These are phyloP conservation scores for Trametes meyenii DNA, from an alignment of 768 basidiomycete species.

Conservation along the genomic window DNA sequence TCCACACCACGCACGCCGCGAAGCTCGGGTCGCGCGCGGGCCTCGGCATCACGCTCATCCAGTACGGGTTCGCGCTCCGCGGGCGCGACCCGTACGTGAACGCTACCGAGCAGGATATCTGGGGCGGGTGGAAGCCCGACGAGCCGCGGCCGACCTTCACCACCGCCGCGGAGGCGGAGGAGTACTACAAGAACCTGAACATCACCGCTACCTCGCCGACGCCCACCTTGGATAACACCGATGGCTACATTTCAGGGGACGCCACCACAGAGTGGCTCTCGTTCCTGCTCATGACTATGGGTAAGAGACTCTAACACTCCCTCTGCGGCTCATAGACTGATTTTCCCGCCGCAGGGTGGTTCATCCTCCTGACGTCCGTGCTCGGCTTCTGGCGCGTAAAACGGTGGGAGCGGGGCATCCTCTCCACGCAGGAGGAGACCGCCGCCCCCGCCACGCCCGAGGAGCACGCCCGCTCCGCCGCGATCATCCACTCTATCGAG, in stretches of 20 bases:
- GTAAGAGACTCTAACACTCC: slow-evolving; percentile 38
- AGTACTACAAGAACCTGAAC: slow-evolving; percentile 42
- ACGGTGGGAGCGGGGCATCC: slow-evolving; percentile 81
- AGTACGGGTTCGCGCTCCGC: slow-evolving; percentile 87
- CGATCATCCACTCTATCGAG: slow-evolving; percentile 38
- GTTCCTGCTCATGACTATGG: slow-evolving; percentile 91
- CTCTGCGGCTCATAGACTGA: background rate
- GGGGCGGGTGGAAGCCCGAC: slow-evolving; percentile 35
- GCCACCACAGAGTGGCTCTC: slow-evolving; percentile 92
- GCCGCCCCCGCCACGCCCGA: slow-evolving; percentile 26
- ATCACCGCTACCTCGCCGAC: slow-evolving; percentile 17
- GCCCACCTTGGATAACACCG: slow-evolving; percentile 7
- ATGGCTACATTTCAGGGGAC: slow-evolving; percentile 37
- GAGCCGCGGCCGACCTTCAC: slow-evolving; percentile 42
- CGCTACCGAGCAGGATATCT: slow-evolving; percentile 20
- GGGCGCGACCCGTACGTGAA: slow-evolving; percentile 39
- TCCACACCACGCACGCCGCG: slow-evolving; percentile 92
- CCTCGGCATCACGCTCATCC: slow-evolving; percentile 94
- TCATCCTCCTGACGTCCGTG: slow-evolving; percentile 85
- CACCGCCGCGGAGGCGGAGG: slow-evolving; percentile 49
- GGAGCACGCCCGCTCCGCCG: slow-evolving; percentile 25
- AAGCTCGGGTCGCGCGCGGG: slow-evolving; percentile 93
- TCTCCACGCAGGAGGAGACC: slow-evolving; percentile 53
- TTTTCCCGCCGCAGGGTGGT: slow-evolving; percentile 59
- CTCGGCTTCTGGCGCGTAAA: slow-evolving; percentile 91